Evolutionary conservation across 257 asterid genomes (phyloP), one percentile per base, ranked within the genome.

Genomic region (Linderniella brevidens): DNA sequence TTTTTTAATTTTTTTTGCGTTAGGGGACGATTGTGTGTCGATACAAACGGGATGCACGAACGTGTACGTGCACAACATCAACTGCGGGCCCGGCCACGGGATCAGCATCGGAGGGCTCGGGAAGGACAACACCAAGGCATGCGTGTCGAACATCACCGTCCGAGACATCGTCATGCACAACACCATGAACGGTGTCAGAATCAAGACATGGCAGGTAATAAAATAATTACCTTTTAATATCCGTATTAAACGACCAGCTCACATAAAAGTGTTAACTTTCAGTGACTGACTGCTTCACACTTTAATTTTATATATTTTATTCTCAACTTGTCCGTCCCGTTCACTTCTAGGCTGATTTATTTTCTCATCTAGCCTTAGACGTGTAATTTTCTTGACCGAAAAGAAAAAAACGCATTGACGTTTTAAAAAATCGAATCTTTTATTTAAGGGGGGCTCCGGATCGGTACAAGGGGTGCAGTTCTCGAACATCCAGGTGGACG

Each of bases 11-110:
- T 15, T 48, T n/a, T 1, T 13, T 4, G 10, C 12, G 53, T 64
- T 79, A 88, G 98, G 98, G 61, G 98, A 86, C 62, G 96, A 82
- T 38, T 82, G 94, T 19, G 66, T 86, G 5, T 86, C 96, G 0
- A 82, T 86, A 50, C 94, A 77, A 69, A 73, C 94, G 13, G 96
- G 96, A 14, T 82, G 96, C 70, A 55, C 92, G 9, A 75, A 73
- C 17, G 80, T 86, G 1, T 72, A 72, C 55, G 42, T 82, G 57
- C 94, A 73, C 63, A 65, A 82, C 44, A 57, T 86, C 8, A 70
- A 72, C 41, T 86, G 96, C 17, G 96, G 94, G 13, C 96, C 94
- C 9, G 95, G 98, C 11, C 98, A 88, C 41, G 98, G 98, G 3
- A 84, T 88, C 66, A 88, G 98, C 62, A 84, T 88, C 16, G 98